Evolutionary conservation across 1,284 basidiomycete species (phyloP).

Genomic region (Phenoliferia sp.): DNA sequence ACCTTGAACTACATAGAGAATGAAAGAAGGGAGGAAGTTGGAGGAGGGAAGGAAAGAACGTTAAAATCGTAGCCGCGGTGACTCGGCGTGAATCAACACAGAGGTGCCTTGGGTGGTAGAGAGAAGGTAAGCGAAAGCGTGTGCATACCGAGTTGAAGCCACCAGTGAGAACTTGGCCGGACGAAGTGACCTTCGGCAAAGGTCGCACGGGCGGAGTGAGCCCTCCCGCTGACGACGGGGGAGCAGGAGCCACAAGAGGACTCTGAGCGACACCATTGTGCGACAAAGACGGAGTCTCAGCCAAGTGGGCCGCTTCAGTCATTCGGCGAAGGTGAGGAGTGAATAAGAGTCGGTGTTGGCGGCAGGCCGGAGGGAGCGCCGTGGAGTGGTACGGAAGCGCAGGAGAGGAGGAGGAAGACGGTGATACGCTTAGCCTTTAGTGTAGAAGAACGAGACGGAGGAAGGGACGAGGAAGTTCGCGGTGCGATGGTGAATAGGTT

Average conservation of each 20-base stretch:
- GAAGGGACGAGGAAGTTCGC: no score
- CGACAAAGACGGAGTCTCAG: no score
- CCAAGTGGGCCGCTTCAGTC: no score
- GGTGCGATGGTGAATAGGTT: no score
- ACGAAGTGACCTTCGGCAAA: conserved; percentile 1
- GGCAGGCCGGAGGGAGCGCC: no score
- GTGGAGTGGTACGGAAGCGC: no score
- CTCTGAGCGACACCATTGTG: no score
- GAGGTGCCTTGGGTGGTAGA: not conserved
- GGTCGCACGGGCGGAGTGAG: not conserved
- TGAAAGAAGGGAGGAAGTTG: not conserved
- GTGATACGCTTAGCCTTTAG: no score
- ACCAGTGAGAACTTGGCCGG: conserved; percentile 21
- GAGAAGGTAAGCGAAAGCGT: not conserved
- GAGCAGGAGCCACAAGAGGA: not conserved
- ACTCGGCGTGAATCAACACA: not conserved
- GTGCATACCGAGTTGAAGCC: conserved; percentile 13
- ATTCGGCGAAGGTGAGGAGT: no score
- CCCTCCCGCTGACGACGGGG: not conserved
- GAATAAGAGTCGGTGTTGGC: no score
- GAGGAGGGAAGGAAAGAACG: not conserved
- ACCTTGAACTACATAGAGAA: conserved; percentile 22
- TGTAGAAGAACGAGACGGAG: no score
- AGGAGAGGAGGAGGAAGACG: no score
- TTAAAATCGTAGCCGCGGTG: not conserved